A percentile compares a stretch with the other conserved stretches of the same genome.
Evolutionary conservation across 768 basidiomycete genomes (phyloP).

Genomic region (Boletus sp.): DNA sequence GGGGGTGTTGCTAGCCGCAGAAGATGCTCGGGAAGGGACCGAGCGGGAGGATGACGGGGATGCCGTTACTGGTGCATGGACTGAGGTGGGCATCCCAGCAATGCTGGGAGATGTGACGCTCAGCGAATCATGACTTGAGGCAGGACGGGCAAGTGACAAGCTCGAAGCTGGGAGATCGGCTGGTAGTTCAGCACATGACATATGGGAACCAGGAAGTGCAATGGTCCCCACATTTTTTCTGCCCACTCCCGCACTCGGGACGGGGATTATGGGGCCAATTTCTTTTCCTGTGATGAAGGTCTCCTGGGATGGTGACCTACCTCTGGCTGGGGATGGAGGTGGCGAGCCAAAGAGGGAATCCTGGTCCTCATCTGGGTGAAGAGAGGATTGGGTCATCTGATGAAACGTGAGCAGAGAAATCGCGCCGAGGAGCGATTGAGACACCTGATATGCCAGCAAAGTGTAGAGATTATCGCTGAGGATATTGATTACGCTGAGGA

Average conservation of each 20-base stretch:
- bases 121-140: slow-evolving; percentile 29
- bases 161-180: slow-evolving; percentile 74
- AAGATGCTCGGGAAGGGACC: slow-evolving; percentile 11
- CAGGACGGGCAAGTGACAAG: slow-evolving; percentile 27
- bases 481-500: neutral
- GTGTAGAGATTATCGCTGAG: slow-evolving; percentile 2
- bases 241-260: slow-evolving; percentile 23
- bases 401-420: slow-evolving; percentile 13
- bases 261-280: slow-evolving; percentile 14
- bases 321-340: slow-evolving; percentile 66
- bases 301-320: slow-evolving; percentile 70
- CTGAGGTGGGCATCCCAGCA: neutral
- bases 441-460: slow-evolving; percentile 12
- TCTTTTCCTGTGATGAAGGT: slow-evolving; percentile 19
- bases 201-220: slow-evolving; percentile 96
- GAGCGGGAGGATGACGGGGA: slow-evolving; percentile 16
- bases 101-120: slow-evolving; percentile 36
- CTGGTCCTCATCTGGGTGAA: slow-evolving; percentile 37
- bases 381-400: slow-evolving; percentile 18
- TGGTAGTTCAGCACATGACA: slow-evolving; percentile 77
- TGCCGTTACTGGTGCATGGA: neutral
- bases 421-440: slow-evolving; percentile 11
- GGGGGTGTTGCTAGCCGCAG: neutral
- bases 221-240: slow-evolving; percentile 85
- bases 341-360: slow-evolving; percentile 82